Evolutionary conservation across 345 rosid species (phyloP), one percentile per base, ranked within the genome.

Genomic region (Populus deltoides): DNA sequence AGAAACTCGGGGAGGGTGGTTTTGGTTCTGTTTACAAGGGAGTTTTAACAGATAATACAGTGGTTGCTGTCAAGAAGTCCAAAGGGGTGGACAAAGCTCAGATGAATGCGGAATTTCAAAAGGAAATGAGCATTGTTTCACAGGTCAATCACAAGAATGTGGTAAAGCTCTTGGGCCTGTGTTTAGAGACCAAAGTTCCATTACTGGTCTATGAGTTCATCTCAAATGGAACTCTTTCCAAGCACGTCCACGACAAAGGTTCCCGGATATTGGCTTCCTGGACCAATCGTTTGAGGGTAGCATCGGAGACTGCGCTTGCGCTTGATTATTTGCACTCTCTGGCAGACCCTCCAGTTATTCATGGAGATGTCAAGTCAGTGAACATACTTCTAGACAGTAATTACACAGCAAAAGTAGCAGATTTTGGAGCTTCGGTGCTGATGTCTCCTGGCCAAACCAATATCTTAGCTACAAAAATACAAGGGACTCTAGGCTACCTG

Each of bases 311-410:
- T n/a, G 83, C 83, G 0, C 75, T 59, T 29, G 87, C 87, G 10
- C 80, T 84, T 27, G 78, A 75, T 22, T 83, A 84, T 62, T 22
- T 82, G 36, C 86, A 86, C 53, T 83, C 82, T 69, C 31, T 83
- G 25, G 86, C 86, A 38, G 29, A 71, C 72, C 86, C 88, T 20
- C 81, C 88, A 1, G 76, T 83, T 35, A 86, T 86, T 27, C 88
- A 86, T 8, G 82, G 86, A 38, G 86, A 83, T 67, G 41, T 86
- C 41, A 85, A 83, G 79, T 73, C 82, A 8, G 25, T 38, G 20
- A 80, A 85, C 84, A 82, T 85, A 24, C 87, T 82, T 7, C 38
- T 85, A 38, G 88, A 85, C 18, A 80, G 77, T 0, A 72, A 78
- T 4, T 78, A 41, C n/a, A 70, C 75, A n/a, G 84, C 83, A 9